phyloP scores from a whole-genome alignment of 2,329 filamentous ascomycete species.

The Beauveria brongniartii region DNA sequence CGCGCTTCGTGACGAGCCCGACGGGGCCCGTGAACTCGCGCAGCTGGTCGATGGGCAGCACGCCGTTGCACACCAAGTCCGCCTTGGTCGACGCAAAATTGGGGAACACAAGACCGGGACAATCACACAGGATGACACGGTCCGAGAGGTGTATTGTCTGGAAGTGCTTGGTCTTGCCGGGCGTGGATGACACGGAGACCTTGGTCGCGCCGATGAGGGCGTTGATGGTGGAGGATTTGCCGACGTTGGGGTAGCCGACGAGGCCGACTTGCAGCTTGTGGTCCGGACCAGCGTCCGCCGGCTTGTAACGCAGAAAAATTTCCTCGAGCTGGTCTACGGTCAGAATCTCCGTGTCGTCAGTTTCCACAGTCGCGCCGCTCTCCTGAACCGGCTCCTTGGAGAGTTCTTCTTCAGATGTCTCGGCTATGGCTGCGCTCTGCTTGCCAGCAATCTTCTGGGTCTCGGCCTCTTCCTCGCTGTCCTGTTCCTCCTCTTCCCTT shows the following conservation, averaged over 20 bases:
- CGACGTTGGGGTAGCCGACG: slow-evolving; percentile 97
- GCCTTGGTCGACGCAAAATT: slow-evolving; percentile 97
- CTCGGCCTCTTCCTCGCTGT: slow-evolving; percentile 20
- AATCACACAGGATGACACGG: slow-evolving; percentile 88
- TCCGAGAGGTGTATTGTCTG: slow-evolving; percentile 94
- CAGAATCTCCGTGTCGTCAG: slow-evolving; percentile 68
- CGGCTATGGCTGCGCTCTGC: slow-evolving; percentile 17
- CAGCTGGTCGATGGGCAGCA: slow-evolving; percentile 93
- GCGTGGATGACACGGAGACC: slow-evolving; percentile 93
- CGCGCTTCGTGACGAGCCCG: slow-evolving; percentile 71
- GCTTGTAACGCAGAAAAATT: slow-evolving; percentile 70
- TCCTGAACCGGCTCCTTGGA: slow-evolving; percentile 17
- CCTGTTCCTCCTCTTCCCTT: slow-evolving; percentile 34
- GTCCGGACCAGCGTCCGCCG: slow-evolving; percentile 40
- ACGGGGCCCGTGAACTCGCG: slow-evolving; percentile 86
- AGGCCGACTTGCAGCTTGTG: slow-evolving; percentile 82
- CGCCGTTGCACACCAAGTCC: slow-evolving; percentile 89
- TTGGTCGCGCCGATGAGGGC: slow-evolving; percentile 97
- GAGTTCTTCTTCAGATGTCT: slow-evolving; percentile 17
- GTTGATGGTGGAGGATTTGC: slow-evolving; percentile 99
- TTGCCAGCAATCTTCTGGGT: slow-evolving; percentile 20
- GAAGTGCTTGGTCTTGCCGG: slow-evolving; percentile 98
- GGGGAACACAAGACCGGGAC: slow-evolving; percentile 94
- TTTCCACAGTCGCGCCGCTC: slow-evolving; percentile 24
- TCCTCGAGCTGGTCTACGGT: slow-evolving; percentile 89